These are phyloP conservation scores for Pestalotiopsis sp. DNA, from an alignment of 2,329 filamentous ascomycete genomes.

Conservation along the genomic window DNA sequence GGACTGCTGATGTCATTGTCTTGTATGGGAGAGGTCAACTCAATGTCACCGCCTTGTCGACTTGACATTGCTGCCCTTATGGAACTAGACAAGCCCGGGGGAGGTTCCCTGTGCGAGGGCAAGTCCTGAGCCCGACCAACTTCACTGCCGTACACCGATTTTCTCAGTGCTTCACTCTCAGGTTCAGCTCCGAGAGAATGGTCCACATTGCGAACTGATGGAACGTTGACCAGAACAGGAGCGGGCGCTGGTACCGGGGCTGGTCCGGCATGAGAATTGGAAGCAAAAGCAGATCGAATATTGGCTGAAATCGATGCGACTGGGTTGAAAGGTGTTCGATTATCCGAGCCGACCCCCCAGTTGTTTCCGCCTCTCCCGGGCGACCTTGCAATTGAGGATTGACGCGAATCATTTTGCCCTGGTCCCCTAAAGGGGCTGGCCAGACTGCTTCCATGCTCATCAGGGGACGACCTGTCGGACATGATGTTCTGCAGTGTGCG, in stretches of 20 bases:
- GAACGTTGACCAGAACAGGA: neutral
- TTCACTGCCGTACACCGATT: slow-evolving; percentile 11
- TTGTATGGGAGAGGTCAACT: slow-evolving; percentile 16
- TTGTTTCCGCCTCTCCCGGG: slow-evolving; percentile 23
- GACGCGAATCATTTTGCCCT: slow-evolving; percentile 28
- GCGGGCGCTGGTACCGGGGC: slow-evolving; percentile 10
- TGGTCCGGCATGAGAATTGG: slow-evolving; percentile 9
- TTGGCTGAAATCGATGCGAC: slow-evolving; percentile 22
- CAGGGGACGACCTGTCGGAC: slow-evolving; percentile 60
- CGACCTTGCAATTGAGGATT: slow-evolving; percentile 26
- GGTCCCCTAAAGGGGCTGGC: slow-evolving; percentile 57
- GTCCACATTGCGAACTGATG: slow-evolving; percentile 16
- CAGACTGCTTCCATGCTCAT: slow-evolving; percentile 50
- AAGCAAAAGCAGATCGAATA: slow-evolving; percentile 22
- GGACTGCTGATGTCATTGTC: slow-evolving; percentile 18
- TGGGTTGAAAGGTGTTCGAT: slow-evolving; percentile 8
- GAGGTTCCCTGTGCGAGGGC: slow-evolving; percentile 1
- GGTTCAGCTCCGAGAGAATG: slow-evolving; percentile 20
- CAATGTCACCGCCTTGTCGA: slow-evolving; percentile 14
- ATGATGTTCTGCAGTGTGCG: slow-evolving; percentile 60
- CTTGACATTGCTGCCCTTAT: slow-evolving; percentile 20
- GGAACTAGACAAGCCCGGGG: slow-evolving; percentile 20
- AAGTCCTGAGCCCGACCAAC: slow-evolving; percentile 7
- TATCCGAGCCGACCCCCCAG: neutral
- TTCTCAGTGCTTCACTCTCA: slow-evolving; percentile 16